Conservation (phyloP, 805 yeast genomes). For the Kodamaea jinghongensis region DNA sequence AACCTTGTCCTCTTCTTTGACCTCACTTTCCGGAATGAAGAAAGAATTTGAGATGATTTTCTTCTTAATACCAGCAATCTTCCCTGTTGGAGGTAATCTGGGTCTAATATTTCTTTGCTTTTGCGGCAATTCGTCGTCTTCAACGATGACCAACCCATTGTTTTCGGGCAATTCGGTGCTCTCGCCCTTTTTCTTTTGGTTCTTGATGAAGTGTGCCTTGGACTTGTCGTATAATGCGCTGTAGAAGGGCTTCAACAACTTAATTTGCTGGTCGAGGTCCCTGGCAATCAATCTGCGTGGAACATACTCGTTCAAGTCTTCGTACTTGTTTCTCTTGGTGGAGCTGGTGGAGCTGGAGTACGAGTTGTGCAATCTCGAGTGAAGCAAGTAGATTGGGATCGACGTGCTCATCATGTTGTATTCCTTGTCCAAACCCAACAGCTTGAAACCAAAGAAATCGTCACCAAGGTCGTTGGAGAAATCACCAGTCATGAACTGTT, state of each 20-base stretch:
- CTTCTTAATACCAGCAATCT: conserved; percentile 68
- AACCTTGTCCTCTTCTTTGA: background rate
- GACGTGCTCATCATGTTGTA: conserved; percentile 79
- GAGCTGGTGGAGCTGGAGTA: conserved; percentile 42
- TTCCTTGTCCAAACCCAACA: conserved; percentile 89
- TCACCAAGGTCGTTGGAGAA: conserved; percentile 93
- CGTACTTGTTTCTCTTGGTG: conserved; percentile 54
- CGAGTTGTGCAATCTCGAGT: conserved; percentile 67
- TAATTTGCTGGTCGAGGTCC: conserved; percentile 53
- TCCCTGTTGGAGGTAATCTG: conserved; percentile 88
- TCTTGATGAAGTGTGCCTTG: conserved; percentile 39
- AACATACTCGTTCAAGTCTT: conserved; percentile 59
- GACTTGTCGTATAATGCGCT: conserved; percentile 39
- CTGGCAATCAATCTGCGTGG: conserved; percentile 52
- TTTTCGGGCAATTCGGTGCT: conserved; percentile 40
- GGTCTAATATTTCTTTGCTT: conserved; percentile 74
- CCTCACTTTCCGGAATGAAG: conserved; percentile 25
- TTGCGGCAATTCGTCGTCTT: conserved; percentile 82
- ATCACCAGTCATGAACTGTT: conserved; percentile 92
- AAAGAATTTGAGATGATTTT: conserved; percentile 53
- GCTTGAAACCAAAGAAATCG: conserved; percentile 96
- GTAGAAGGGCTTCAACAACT: conserved; percentile 55
- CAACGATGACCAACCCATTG: conserved; percentile 44
- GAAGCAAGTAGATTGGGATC: conserved; percentile 86
- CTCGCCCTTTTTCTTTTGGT: conserved; percentile 41